Evolutionary conservation across 441 rosid genomes (phyloP), one percentile per base, ranked within the genome.

Genomic region (Populus tomentosa): DNA sequence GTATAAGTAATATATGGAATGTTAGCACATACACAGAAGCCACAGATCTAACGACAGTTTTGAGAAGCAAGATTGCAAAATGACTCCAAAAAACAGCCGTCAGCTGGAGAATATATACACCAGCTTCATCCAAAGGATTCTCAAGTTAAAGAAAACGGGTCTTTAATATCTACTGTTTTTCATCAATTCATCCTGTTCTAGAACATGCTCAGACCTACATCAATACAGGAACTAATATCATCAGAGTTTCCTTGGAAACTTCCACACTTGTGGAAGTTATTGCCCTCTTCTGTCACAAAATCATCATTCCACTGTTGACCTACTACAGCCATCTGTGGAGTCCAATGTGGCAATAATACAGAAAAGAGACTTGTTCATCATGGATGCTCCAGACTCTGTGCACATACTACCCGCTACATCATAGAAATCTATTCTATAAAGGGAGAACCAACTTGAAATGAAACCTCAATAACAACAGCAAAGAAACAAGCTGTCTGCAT

Each of bases 311-410:
- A 86, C 83, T 73, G 89, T 71, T 80, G 88, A 81, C 79, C 74
- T 70, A 84, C 53, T 67, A 83, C 87, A 86, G 76, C 82, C 79
- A 67, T 88, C 86, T 82, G 81, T 65, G 84, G 82, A 72, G 83
- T 80, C 86, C 63, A 85, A 79, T 83, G 86, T 9, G 91, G 89
- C 85, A 83, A 81, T 82, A 93, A 82, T 82, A 85, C 93, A 83
- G 30, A 93, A 93, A 84, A 97, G 97, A 84, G 97, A 90, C 90
- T 88, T 94, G 87, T 95, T 97, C 94, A 91, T 88, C 80, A 86
- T 83, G 81, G 99, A 94, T 78, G 82, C 96, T 87, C 86, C 94
- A 81, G 84, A 80, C 77, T 86, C 89, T 88, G 90, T 90, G 90
- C 87, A 81, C 84, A 84, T 81, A 82, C 79, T 76, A 33, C 88